These are phyloP conservation scores for Haematococcus lacustris DNA, from an alignment of 139 green algal genomes.

Conservation along the genomic window DNA sequence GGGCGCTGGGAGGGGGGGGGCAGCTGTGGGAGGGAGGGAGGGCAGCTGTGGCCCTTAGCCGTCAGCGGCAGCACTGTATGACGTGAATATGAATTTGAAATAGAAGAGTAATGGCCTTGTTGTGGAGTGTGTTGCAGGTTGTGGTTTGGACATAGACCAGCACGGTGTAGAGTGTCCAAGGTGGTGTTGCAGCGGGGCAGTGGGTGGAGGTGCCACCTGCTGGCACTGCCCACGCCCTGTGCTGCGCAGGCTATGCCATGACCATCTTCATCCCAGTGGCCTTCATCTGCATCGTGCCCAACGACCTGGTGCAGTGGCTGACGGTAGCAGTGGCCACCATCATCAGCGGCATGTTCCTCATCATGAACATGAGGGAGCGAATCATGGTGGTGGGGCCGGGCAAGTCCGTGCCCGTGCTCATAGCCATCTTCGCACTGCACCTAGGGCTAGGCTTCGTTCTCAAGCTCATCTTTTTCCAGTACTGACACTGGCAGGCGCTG, in stretches of 20 bases:
- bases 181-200: too few relatives aligned
- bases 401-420: slow-evolving; percentile 47
- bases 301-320: slow-evolving; percentile 56
- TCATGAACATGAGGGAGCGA: slow-evolving; percentile 52
- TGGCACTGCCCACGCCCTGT: too few relatives aligned
- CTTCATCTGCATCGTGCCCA: slow-evolving; percentile 62
- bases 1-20: too few relatives aligned
- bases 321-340: slow-evolving; percentile 41
- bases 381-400: slow-evolving; percentile 58
- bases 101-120: too few relatives aligned
- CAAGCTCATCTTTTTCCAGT: slow-evolving; percentile 80
- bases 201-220: too few relatives aligned
- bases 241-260: slow-evolving; percentile 55
- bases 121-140: too few relatives aligned
- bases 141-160: too few relatives aligned
- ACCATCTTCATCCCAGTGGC: slow-evolving; percentile 74
- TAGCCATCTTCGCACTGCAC: slow-evolving; percentile 48
- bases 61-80: too few relatives aligned
- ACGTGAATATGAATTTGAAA: too few relatives aligned
- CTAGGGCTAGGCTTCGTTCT: slow-evolving; percentile 61
- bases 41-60: too few relatives aligned
- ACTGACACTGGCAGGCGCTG: slow-evolving; percentile 29
- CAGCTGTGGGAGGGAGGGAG: too few relatives aligned
- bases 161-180: too few relatives aligned
- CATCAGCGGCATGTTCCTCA: slow-evolving; percentile 53